Base-by-base conservation (phyloP, 148 eudicot species). In the Fagopyrum homotropicum region DNA sequence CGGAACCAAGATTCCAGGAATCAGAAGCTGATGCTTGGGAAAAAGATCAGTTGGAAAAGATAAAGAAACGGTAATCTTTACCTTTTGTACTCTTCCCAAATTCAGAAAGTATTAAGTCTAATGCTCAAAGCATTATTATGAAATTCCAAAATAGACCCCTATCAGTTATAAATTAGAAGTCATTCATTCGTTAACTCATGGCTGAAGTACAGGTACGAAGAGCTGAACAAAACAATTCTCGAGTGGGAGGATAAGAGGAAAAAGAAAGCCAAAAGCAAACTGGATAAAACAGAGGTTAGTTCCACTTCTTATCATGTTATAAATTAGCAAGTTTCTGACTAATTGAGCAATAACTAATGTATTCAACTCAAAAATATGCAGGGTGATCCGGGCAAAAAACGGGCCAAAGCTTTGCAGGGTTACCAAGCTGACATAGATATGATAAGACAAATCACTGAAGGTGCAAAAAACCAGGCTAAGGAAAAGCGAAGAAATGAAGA, bases 221-320 rank as follows among this genome's bases (percentile, higher is more conserved):
- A 84, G 74, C 75, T 91, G 80, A 79, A 76, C 57, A 51, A 79
- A 30, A 87, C 85, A 26, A 88, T 91, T 78, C 75, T 64, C 52
- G 82, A 85, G 50, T 94, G 98, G 98, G 98, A 94, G 83, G 84
- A 61, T 7, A 89, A 86, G 83, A 89, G 89, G 87, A 93, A 77
- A 81, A 83, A 52, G 59, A 91, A 90, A 82, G 97, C 97, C 54
- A 89, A 78, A 66, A 82, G 80, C 56, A 83, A 81, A 73, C 72
- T 83, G 68, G 91, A 85, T 44, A 84, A 19, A 44, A 76, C 75
- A 76, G 88, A 89, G 98, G 98, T 93, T 66, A 56, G 44, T 69
- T 81, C 76, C 72, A 46, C 64, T 15, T 77, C 6, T 66, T 66
- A 66, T 40, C 47, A 40, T 43, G n/a, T 43, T 66, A 40, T 40